Evolutionary conservation across 805 yeast species (phyloP), one percentile per base, ranked within the genome.

Genomic region (Wickerhamomyces tratensis): DNA sequence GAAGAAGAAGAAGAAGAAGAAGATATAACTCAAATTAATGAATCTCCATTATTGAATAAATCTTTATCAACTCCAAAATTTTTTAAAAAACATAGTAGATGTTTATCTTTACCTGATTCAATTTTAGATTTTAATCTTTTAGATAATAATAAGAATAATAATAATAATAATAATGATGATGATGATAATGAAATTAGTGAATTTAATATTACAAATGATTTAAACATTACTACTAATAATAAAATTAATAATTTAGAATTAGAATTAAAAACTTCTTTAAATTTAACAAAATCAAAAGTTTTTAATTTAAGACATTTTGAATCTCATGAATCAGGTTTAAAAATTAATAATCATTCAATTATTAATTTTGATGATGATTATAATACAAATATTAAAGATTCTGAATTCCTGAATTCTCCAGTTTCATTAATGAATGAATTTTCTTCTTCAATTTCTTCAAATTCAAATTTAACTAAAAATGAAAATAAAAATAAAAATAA

Each of bases 251-350:
- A 9, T 11, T 29, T 29, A 29, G 31, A 29, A 29, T 29, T 11
- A 29, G 31, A 29, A 9, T 29, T 20, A 20, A 20, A 20, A 20
- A 20, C 20, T 20, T 4, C 20, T 20, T 20, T 20, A 20, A 20
- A 20, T 29, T 11, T 11, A 29, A 29, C n/a, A 7, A 40, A 41
- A 12, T 36, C 40, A 15, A 37, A 36, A 10, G 44, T 44, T 25
- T 44, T 50, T 36, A 50, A 41, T 13, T 38, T 56, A 15, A 52
- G 61, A 35, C 61, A 56, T 38, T 54, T 54, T 39, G 41, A 46
- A 3, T 54, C 58, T 7, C 46, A 49, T 40, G 61, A 56, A 9
- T 53, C 61, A 14, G 61, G 61, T 0, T 40, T 56, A 33, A 52
- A 46, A 37, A 36, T 35, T 13, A 33, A 12, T n/a, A 25, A 15